Conservation (phyloP, 2,329 filamentous ascomycete species). For the Lachnellula subtilissima region DNA sequence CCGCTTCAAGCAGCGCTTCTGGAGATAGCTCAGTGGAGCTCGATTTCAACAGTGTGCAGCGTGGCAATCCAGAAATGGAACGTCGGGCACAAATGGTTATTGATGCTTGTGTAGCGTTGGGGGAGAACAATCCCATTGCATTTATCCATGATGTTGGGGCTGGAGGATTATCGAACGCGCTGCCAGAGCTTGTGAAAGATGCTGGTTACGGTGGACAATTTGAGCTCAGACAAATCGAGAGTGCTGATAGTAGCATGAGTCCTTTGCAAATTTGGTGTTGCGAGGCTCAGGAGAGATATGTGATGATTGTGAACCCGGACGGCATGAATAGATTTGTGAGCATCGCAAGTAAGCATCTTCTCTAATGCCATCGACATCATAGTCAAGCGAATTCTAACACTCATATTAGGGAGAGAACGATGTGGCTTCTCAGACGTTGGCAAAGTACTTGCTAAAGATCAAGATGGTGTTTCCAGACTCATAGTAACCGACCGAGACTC, state of each 20-base stretch:
- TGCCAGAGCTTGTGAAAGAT: conserved; percentile 88
- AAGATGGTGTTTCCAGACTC: conserved; percentile 63
- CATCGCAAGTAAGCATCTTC: conserved; percentile 49
- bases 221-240: conserved; percentile 91
- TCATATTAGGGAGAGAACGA: conserved; percentile 63
- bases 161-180: conserved; percentile 75
- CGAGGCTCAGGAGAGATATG: conserved; percentile 94
- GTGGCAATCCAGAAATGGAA: conserved; percentile 96
- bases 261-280: conserved; percentile 98
- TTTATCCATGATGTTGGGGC: conserved; percentile 98
- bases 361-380: neutral
- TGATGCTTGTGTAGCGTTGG: conserved; percentile 83
- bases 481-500: conserved; percentile 79
- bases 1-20: conserved; percentile 85
- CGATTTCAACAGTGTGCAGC: conserved; percentile 94
- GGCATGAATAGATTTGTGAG: conserved; percentile 70
- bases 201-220: conserved; percentile 87
- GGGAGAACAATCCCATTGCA: conserved; percentile 80
- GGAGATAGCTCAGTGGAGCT: conserved; percentile 86
- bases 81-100: conserved; percentile 96
- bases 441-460: conserved; percentile 58
- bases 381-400: conserved; percentile 2
- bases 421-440: conserved; percentile 93
- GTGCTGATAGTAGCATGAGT: conserved; percentile 84
- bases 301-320: conserved; percentile 79